Conservation (phyloP, 352 stramenopile genomes). For the Globisporangium paddicum region DNA sequence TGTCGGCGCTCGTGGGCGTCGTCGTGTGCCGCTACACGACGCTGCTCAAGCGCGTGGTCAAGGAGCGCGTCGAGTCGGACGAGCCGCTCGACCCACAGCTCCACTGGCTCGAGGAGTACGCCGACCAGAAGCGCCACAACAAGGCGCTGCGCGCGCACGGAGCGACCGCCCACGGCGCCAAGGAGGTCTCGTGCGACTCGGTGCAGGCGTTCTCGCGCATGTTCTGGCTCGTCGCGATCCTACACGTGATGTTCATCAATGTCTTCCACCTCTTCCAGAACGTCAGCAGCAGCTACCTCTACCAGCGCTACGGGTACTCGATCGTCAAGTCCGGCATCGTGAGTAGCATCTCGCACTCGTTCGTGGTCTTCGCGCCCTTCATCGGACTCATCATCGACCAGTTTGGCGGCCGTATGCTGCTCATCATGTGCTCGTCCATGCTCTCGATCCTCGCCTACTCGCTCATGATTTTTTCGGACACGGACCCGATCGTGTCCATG, state of each 20-base stretch:
- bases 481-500: conserved; percentile 80
- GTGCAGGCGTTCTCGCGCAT: conserved; percentile 74
- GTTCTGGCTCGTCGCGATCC: conserved; percentile 82
- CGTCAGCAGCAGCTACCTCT: conserved; percentile 84
- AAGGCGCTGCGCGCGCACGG: too few species aligned
- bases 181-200: conserved; percentile 50
- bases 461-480: conserved; percentile 82
- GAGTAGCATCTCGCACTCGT: conserved; percentile 72
- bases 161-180: too few species aligned
- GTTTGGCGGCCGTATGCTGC: conserved; percentile 81
- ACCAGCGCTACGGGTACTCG: conserved; percentile 80
- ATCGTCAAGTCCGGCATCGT: conserved; percentile 82
- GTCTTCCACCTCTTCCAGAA: conserved; percentile 92
- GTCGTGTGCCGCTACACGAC: conserved; percentile 58
- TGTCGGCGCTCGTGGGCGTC: conserved; percentile 43
- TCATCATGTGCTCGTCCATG: conserved; percentile 65
- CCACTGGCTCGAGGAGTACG: conserved; percentile 68
- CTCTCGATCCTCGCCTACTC: conserved; percentile 76
- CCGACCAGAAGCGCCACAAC: conserved; percentile 57
- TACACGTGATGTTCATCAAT: conserved; percentile 89
- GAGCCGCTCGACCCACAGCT: conserved; percentile 51
- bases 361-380: conserved; percentile 84
- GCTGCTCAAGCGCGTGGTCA: conserved; percentile 58
- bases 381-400: conserved; percentile 87
- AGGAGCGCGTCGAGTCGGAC: conserved; percentile 48